Evolutionary conservation across 257 asterid species (phyloP), one percentile per base, ranked within the genome.

Genomic region (Jacaranda mimosifolia): DNA sequence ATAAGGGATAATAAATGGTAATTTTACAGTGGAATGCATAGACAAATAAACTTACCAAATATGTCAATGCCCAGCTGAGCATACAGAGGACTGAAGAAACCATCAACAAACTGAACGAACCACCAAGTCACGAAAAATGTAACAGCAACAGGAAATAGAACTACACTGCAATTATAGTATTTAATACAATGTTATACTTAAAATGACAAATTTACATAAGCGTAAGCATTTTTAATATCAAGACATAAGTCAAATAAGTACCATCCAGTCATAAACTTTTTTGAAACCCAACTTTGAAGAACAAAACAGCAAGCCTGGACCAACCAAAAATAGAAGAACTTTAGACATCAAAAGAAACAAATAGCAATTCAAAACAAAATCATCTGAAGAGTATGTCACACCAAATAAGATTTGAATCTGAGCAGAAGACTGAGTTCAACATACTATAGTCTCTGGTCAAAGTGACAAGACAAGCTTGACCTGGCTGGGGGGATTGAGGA

Each of bases 211-310:
- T 68, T 64, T 63, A 48, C 52, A 79, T 7, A 70, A 19, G 21
- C 3, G 48, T 13, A 59, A 14, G 14, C 6, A 55, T 45, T 19
- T 40, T 75, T 14, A 73, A 67, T 13, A 40, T 64, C 51, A 80
- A 68, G 69, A 70, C 62, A 64, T 42, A 18, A 73, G 68, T 60
- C 42, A 76, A 46, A 75, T 38, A 85, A 63, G 79, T 86, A 94
- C 98, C 97, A 92, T 92, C 98, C 98, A 46, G 98, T 94, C 98
- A 94, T 94, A 83, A 94, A 94, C 92, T 94, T 94, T 82, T 86
- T 94, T 0, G 98, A 90, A 70, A 91, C 92, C 97, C 97, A 94
- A 79, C 97, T 94, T 74, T 93, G 98, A 71, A 93, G 94, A 68
- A 93, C 80, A 82, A 84, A 88, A 82, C 97, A 93, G 87, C 98